Base-by-base conservation (phyloP, 2,329 filamentous ascomycete genomes). In the Ilyonectria sp. region DNA sequence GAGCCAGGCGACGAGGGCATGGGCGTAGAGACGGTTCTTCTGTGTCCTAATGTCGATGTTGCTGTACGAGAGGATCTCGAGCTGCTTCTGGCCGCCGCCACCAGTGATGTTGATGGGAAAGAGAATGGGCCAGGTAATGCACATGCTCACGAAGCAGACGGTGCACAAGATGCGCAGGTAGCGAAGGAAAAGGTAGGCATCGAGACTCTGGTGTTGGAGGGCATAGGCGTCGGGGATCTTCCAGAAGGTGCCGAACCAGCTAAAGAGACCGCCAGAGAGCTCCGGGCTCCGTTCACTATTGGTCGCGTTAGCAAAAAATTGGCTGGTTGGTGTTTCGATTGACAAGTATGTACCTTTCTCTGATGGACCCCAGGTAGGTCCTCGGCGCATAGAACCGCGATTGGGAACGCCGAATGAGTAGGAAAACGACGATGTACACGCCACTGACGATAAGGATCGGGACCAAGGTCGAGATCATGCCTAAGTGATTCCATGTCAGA, bases 81-180 rank as follows among this genome's bases (percentile, higher is more conserved):
- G 88, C 81, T 97, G 88, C 6, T 78, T 75, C 46, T 89, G 83
- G 2, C 85, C 86, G 3, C 86, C 91, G 50, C 91, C 91, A 43
- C 95, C 96, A 0, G 94, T 96, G 31, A 90, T 91, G 80, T 98
- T 96, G 80, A 98, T 84, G 0, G 95, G 94, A 73, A 90, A 93
- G 29, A 98, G 83, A 54, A 98, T 87, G 0, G 95, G 94, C 92
- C 93, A 97, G 26, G 94, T 95, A 56, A 98, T 90, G 75, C 86
- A 86, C 74, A 90, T 91, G 66, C 95, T 95, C 15, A 95, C 91
- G 57, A 97, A 86, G 80, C 92, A 95, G 72, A 96, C 93, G 73
- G 92, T 86, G 61, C 92, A 89, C 31, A 91, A 84, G 60, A 96
- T 89, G 76, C 94, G 92, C 67, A 98, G 85, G 77, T 94, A 97